Conservation (phyloP, 2,329 filamentous ascomycete species). For the Pleomassaria siparia region DNA sequence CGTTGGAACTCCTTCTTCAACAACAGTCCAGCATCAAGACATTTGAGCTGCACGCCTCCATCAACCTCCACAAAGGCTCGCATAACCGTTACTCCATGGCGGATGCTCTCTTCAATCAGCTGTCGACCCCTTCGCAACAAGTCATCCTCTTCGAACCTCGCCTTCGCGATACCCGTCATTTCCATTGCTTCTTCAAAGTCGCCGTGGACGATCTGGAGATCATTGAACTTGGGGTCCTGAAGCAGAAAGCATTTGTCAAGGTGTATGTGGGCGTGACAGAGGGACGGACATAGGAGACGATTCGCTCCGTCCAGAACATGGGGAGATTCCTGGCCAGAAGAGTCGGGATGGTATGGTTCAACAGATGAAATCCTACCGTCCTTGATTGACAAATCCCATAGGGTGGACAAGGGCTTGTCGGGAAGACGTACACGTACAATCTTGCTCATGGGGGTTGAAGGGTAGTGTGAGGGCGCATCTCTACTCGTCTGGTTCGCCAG, state of each 20-base stretch:
- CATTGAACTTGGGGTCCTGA: conserved; percentile 59
- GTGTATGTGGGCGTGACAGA: conserved; percentile 74
- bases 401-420: conserved; percentile 25
- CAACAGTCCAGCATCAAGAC: conserved; percentile 58
- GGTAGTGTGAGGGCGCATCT: conserved; percentile 11
- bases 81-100: conserved; percentile 67
- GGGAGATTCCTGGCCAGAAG: conserved; percentile 10
- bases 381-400: conserved; percentile 42
- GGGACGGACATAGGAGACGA: conserved; percentile 54
- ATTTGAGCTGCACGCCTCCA: conserved; percentile 59
- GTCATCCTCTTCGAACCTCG: conserved; percentile 62
- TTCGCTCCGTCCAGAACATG: conserved; percentile 45
- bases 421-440: conserved; percentile 41
- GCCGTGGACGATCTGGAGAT: conserved; percentile 62
- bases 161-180: conserved; percentile 62
- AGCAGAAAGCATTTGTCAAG: conserved; percentile 68
- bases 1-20: conserved; percentile 59
- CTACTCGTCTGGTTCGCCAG: conserved; percentile 6
- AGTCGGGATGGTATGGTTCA: conserved; percentile 26
- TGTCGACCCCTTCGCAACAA: conserved; percentile 65
- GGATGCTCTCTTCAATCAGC: conserved; percentile 65
- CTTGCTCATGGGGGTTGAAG: conserved; percentile 22
- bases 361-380: conserved; percentile 39
- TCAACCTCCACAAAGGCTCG: conserved; percentile 74
- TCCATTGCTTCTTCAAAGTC: conserved; percentile 67